Base-by-base conservation (phyloP, 2,329 filamentous ascomycete genomes). In the Diaporthe velutina region DNA sequence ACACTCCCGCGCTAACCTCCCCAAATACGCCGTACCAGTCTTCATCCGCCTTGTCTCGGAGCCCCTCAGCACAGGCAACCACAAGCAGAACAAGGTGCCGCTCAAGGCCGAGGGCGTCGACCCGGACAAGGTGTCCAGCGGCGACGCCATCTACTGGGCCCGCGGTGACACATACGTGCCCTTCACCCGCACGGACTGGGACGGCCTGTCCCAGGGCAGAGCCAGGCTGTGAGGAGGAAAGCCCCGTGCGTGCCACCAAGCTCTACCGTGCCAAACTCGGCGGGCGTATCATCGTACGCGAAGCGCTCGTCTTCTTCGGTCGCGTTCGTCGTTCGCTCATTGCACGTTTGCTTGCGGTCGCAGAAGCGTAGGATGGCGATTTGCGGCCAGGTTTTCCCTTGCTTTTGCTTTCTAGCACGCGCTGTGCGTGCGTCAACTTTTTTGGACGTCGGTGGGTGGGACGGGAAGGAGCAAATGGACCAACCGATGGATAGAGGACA, bases 31-130 rank as follows among this genome's bases (percentile, higher is more conserved):
- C 0, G 93, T 96, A 1, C 94, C 94, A 0, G 83, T 95, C 2
- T 96, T 96, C 83, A 79, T 95, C 55, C 86, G 93, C 0, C 82
- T 94, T 25, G 87, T 93, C 30, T 84, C 88, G 55, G 85, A 85
- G 48, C 86, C 88, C 73, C 90, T 87, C 35, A 89, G 92, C 8
- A 93, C 91, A 78, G 92, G 94, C 80, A 96, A 95, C 79, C 93
- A 95, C 81, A 96, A 96, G 84, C 93, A 95, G 83, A 94, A 95
- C 80, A 96, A 96, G 81, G 89, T 92, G 2, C 91, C 91, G 0
- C 84, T 95, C 60, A 87, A 92, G 79, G 89, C 90, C 60, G 92
- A 94, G 77, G 93, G 93, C 0, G 88, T 94, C 19, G 89, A 94
- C 80, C 88, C 90, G 2, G 82, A 82, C 33, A 86, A 86, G 79